phyloP scores from a whole-genome alignment of 331 rosid species.

The Telfairia occidentalis region DNA sequence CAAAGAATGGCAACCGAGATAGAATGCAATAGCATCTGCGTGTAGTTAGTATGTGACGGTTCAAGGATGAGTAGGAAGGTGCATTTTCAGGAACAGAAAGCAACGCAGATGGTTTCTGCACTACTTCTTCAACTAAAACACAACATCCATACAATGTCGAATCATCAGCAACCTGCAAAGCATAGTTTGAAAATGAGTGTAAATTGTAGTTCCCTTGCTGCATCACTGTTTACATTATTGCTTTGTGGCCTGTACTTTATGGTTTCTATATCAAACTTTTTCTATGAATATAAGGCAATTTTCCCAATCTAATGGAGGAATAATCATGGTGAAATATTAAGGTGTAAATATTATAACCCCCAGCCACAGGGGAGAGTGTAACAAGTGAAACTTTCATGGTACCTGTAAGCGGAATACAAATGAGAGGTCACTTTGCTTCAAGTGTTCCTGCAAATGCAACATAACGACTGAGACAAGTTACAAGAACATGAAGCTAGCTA shows the following conservation, averaged over 20 bases:
- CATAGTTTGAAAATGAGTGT: background rate
- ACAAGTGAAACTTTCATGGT: slow-evolving; percentile 3
- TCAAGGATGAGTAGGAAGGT: slow-evolving; percentile 47
- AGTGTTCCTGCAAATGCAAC: slow-evolving; percentile 63
- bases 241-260: background rate
- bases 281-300: background rate
- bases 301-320: background rate
- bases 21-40: slow-evolving; percentile 91
- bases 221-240: background rate
- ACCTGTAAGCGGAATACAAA: slow-evolving; percentile 97
- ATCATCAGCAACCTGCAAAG: slow-evolving; percentile 72
- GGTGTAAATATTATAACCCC: background rate
- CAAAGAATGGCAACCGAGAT: slow-evolving; percentile 83
- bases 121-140: slow-evolving; percentile 86
- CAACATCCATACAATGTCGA: slow-evolving; percentile 93
- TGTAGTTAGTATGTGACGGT: slow-evolving; percentile 66
- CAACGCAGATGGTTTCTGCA: slow-evolving; percentile 80
- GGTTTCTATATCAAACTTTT: background rate
- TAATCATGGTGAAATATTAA: background rate
- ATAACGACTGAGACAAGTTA: slow-evolving; percentile 10
- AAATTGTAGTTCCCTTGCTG: background rate
- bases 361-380: background rate
- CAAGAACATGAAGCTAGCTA: background rate
- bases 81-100: slow-evolving; percentile 64
- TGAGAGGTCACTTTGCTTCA: slow-evolving; percentile 77